Evolutionary conservation across 2,329 filamentous ascomycete species (phyloP), one percentile per base, ranked within the genome.

Genomic region (Aspergillus arachidicola): DNA sequence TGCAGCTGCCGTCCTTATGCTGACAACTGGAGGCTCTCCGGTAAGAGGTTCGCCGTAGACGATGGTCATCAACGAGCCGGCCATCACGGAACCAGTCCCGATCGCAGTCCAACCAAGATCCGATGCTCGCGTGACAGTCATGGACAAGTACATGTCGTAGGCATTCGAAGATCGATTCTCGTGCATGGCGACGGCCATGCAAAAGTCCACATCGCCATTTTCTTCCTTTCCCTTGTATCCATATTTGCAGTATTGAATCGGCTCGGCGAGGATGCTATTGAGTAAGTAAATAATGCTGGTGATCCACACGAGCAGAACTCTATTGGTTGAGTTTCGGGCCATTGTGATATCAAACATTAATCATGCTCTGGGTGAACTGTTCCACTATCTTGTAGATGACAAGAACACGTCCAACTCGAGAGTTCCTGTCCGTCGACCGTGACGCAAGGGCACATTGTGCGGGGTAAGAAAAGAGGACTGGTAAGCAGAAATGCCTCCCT

Each of bases 51-150:
- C 63, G 6, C 63, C 59, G 30, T 62, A 64, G 34, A 62, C 28
- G 10, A 64, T 59, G 3, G 59, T 57, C 63, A 64, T 62, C 19
- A 64, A 38, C 32, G 60, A 62, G 23, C 59, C 63, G 21, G 63
- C 59, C 63, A 64, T 64, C 30, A 54, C 56, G 12, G 60, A 56
- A 9, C 63, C 63, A 2, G 63, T 64, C 14, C 63, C 62, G 3
- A 64, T 28, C 23, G 63, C 63, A n/a, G 57, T 59, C 57, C 63
- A 64, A 4, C 59, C 63, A 12, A 55, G 63, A n/a, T 53, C 63
- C 3, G 63, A 62, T 12, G 51, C 50, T 36, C 45, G 57, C 3
- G 51, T 64, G 19, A 59, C 57, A 12, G 61, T 58, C 32, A 64
- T 62, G 57, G 50, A 57, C 30, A 55, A 11, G 6, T 64, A 64